Base-by-base conservation (phyloP, 768 basidiomycete species). In the Suillus fuscotomentosus region DNA sequence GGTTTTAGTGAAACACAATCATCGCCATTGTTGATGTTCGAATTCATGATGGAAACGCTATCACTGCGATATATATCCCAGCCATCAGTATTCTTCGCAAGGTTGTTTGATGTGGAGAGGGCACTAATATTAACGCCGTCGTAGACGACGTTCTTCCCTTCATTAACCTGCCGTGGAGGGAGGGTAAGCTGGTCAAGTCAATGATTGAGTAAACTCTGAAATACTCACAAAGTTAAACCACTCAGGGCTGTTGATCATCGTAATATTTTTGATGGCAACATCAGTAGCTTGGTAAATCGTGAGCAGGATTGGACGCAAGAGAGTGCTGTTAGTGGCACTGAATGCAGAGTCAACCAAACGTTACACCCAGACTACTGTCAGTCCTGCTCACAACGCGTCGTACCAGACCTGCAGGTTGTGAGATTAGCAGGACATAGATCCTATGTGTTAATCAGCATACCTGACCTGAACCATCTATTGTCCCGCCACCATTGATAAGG, bases 1-100 rank as follows among this genome's bases (percentile, higher is more conserved):
- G 84, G 83, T 66, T 86, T 86, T 73, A 86, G 84, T 3, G 83
- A 80, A 17, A 90, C 87, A 68, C 85, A 87, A 67, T 86, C 86
- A 63, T 87, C 85, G 2, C 81, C 83, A 60, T 85, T 86, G 54
- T 79, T 80, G 60, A 86, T 84, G 43, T 80, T 74, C 1, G 84
- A 84, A 65, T 87, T 80, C 57, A 73, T 68, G 48, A 87, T 82
- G 1, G 74, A 71, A 38, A 87, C 81, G 61, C 72, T 76, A 67
- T 85, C 81, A 67, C 83, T 84, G 39, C 85, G 81, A 70, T 87
- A 88, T 43, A 85, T 82, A 68, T 88, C 83, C 86, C 86, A 87
- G 5, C 87, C 88, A 68, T 88, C 87, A 7, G 85, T 86, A 66
- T 87, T 86, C 31, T 75, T 71, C 2, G 83, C 78, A 0, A 61